Percentiles rank a stretch among this genome's conserved stretches.
Evolutionary conservation across 2,329 filamentous ascomycete genomes (phyloP).

Genomic region (Trichothecium roseum): DNA sequence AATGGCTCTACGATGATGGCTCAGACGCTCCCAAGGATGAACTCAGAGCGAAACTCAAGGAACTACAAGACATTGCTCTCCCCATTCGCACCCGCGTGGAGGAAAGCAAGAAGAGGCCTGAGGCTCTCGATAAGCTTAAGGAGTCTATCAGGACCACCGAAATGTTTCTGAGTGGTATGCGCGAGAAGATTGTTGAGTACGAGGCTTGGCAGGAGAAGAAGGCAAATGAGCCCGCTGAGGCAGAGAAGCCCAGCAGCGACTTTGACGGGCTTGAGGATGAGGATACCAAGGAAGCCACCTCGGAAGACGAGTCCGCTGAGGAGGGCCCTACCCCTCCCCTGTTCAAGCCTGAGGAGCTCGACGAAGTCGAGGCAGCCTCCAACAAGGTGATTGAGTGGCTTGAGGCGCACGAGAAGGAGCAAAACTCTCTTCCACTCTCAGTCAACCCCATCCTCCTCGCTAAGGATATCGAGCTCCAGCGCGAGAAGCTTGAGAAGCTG

Average conservation of each 20-base stretch:
- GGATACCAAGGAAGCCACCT: constrained; percentile 23
- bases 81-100: constrained; percentile 68
- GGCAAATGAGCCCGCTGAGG: constrained; percentile 25
- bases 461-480: constrained; percentile 60
- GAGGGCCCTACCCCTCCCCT: constrained; percentile 50
- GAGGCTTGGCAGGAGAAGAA: constrained; percentile 41
- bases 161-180: constrained; percentile 59
- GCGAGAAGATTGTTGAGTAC: constrained; percentile 58
- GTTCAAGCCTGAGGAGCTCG: constrained; percentile 65
- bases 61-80: constrained; percentile 64
- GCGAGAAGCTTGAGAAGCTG: constrained; percentile 60
- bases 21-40: constrained; percentile 63
- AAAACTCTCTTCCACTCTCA: constrained; percentile 57
- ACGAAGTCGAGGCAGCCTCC: constrained; percentile 50
- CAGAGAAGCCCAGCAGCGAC: constrained; percentile 40
- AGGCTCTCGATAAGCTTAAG: constrained; percentile 55
- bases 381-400: constrained; percentile 64
- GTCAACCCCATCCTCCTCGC: constrained; percentile 67
- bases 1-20: constrained; percentile 88
- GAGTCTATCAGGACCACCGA: constrained; percentile 62
- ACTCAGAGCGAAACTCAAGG: constrained; percentile 66
- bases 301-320: constrained; percentile 33
- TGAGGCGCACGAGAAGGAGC: constrained; percentile 55
- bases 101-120: constrained; percentile 63
- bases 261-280: constrained; percentile 77